Percentiles rank a stretch among this genome's conserved stretches.
Conservation (phyloP, 2,329 filamentous ascomycete genomes). For the Colletotrichum tabaci region DNA sequence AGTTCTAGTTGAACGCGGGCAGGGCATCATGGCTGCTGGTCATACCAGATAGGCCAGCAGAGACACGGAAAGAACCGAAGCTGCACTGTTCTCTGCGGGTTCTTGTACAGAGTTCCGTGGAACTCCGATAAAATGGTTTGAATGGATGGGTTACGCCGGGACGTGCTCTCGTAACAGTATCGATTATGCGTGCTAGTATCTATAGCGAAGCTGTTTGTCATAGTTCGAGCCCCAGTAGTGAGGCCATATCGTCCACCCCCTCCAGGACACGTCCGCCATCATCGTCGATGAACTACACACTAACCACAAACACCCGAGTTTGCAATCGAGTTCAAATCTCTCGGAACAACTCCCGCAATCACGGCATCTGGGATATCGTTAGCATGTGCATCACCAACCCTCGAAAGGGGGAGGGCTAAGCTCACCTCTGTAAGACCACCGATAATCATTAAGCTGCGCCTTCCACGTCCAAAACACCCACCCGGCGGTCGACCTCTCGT, state of each 20-base stretch:
- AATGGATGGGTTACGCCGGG: background rate
- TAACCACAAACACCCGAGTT: slow-evolving; percentile 31
- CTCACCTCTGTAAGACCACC: slow-evolving; percentile 49
- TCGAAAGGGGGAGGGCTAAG: background rate
- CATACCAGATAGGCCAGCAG: background rate
- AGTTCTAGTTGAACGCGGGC: slow-evolving; percentile 17
- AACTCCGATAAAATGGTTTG: background rate
- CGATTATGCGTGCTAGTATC: background rate
- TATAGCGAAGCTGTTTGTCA: background rate
- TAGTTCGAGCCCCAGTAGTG: background rate
- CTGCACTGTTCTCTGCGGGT: background rate
- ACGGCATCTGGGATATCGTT: slow-evolving; percentile 25
- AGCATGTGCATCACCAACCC: background rate
- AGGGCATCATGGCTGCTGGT: background rate
- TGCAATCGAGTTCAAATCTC: slow-evolving; percentile 36
- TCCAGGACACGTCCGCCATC: background rate
- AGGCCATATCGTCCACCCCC: background rate
- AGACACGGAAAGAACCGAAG: background rate
- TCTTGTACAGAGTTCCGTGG: background rate
- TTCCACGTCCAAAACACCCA: slow-evolving; percentile 77
- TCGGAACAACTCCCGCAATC: slow-evolving; percentile 37
- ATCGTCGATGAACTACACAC: background rate
- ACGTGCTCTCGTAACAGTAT: background rate
- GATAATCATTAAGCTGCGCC: slow-evolving; percentile 50
- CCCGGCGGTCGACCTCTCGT: slow-evolving; percentile 65